Evolutionary conservation across 495 filamentous ascomycete species (phyloP), one percentile per base, ranked within the genome.

Genomic region (Astrothelium macrocarpum): DNA sequence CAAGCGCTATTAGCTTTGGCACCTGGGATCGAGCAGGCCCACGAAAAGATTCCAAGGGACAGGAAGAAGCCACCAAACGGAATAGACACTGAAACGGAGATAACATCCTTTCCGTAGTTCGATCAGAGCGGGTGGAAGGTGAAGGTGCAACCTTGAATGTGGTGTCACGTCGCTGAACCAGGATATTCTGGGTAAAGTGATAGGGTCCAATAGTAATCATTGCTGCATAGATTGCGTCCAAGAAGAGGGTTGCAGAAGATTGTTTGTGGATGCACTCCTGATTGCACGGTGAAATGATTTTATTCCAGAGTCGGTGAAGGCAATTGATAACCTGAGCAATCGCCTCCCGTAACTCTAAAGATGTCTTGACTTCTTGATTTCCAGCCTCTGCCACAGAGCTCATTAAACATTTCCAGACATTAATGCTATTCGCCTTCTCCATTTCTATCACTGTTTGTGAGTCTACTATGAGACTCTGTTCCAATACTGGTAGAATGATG

Each of bases 341-440:
- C 49, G 91, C 90, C 59, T 85, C 80, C 75, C 89, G 89, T 4
- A 89, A 86, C 62, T 97, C 91, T 26, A 81, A 81, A 0, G 90
- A 90, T 14, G 92, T 87, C 67, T 91, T 96, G 62, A 98, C 86
- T 71, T 98, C 94, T 74, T 95, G 94, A 49, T 81, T 86, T 5
- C 89, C 89, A 0, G 94, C 92, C 60, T 86, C 81, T 2, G 86
- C 85, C 32, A 97, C 73, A 7, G 89, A 84, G 14, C 76, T 81
- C 18, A 87, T 81, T 31, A 96, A 82, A 56, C 76, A 79, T 12
- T 74, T 72, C 93, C 94, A 97, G 45, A 93, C 78, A 12, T 73
- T 71, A 39, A 78, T 79, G 29, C 84, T 78, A 5, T 77, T 68
- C 5, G 78, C 78, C 18, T 82, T 76, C 2, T 78, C 72, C 5